These are phyloP conservation scores for Coniochaeta ligniaria DNA, from an alignment of 2,329 filamentous ascomycete genomes.

Conservation along the genomic window DNA sequence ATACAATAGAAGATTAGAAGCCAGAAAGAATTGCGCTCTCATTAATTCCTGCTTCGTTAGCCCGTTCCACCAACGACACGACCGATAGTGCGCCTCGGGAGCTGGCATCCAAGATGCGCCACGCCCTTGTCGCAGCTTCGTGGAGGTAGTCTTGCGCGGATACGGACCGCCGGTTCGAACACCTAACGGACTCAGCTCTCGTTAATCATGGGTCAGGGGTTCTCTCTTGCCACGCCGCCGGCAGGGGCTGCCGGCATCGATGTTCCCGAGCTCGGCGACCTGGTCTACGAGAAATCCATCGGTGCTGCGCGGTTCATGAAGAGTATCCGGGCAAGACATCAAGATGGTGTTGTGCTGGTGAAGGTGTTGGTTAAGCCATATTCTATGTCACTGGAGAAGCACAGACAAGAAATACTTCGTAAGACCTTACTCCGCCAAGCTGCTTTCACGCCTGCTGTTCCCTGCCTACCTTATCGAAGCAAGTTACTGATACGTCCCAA, in stretches of 20 bases:
- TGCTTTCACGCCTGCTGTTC: background rate
- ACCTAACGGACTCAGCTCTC: background rate
- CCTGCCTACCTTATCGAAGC: background rate
- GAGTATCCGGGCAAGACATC: conserved; percentile 82
- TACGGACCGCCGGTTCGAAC: background rate
- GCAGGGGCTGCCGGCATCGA: conserved; percentile 91
- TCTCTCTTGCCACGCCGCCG: conserved; percentile 86
- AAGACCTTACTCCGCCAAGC: conserved; percentile 19
- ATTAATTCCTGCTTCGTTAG: too few relatives aligned
- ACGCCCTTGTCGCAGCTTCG: background rate
- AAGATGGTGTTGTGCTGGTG: conserved; percentile 85
- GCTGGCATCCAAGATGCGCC: background rate
- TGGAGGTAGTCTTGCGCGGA: background rate
- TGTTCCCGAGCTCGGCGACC: conserved; percentile 80
- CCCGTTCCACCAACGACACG: background rate
- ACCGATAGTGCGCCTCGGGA: background rate
- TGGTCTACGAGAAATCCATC: conserved; percentile 87
- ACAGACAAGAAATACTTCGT: conserved; percentile 72
- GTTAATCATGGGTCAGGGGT: conserved; percentile 81
- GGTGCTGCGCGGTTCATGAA: conserved; percentile 95
- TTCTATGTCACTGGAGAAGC: conserved; percentile 71
- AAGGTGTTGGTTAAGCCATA: conserved; percentile 95
- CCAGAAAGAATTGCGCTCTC: too few relatives aligned
- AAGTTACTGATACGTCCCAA: background rate
- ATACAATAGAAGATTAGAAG: too few relatives aligned